phyloP scores from a whole-genome alignment of 2,329 filamentous ascomycete genomes.

The Pseudogymnoascus sp. region DNA sequence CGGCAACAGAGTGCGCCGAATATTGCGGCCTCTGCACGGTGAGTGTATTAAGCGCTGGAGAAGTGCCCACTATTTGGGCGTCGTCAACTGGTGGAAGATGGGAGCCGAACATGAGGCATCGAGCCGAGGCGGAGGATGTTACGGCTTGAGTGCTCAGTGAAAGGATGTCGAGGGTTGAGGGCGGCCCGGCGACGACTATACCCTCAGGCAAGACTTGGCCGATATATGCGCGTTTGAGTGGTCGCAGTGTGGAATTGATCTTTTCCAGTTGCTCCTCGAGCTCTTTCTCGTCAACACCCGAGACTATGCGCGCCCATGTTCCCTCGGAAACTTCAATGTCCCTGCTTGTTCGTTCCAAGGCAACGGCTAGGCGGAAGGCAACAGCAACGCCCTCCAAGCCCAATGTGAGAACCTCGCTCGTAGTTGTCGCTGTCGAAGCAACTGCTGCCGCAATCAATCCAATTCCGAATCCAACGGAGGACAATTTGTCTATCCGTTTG shows the following conservation, averaged over 20 bases:
- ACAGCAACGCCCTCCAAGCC: slow-evolving; percentile 12
- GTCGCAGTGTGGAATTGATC: slow-evolving; percentile 7
- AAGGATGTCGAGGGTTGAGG: slow-evolving; percentile 10
- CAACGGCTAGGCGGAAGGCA: slow-evolving; percentile 17
- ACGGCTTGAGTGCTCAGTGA: background rate
- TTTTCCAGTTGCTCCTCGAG: background rate
- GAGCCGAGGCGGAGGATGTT: background rate
- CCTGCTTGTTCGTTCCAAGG: slow-evolving; percentile 14
- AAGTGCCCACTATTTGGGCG: background rate
- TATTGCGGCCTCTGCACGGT: background rate
- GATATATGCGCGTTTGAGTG: slow-evolving; percentile 11
- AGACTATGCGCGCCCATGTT: background rate
- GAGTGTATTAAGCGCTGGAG: background rate
- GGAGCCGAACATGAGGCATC: background rate
- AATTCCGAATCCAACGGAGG: slow-evolving; percentile 16
- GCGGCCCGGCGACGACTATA: slow-evolving; percentile 12
- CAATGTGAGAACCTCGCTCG: slow-evolving; percentile 12
- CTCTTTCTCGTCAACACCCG: slow-evolving; percentile 11
- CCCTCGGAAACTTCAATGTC: slow-evolving; percentile 12
- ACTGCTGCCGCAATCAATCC: slow-evolving; percentile 18
- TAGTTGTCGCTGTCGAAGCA: slow-evolving; percentile 12
- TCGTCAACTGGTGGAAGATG: background rate
- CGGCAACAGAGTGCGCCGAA: background rate
- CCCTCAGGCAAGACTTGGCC: background rate
- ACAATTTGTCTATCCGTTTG: background rate